Percentiles rank a stretch among this genome's conserved stretches.
Conservation (phyloP, 805 yeast genomes). For the Candida chauliodis region DNA sequence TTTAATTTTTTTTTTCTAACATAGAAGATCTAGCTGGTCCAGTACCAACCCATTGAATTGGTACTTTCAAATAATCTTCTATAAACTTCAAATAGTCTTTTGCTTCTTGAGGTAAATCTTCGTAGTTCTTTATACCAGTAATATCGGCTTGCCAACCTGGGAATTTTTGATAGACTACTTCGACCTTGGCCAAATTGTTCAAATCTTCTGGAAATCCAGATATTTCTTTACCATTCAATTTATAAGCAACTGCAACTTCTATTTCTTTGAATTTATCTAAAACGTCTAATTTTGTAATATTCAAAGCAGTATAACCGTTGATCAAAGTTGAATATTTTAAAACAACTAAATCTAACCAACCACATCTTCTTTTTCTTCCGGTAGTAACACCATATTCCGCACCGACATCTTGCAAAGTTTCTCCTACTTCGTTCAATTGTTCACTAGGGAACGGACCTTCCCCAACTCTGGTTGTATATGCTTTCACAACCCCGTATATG, state of each 20-base stretch:
- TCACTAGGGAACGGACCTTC: slow-evolving; percentile 99
- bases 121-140: slow-evolving; percentile 63
- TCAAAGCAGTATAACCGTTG: slow-evolving; percentile 92
- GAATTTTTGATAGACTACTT: slow-evolving; percentile 84
- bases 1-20: slow-evolving; percentile 52
- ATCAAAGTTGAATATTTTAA: slow-evolving; percentile 85
- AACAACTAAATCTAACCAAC: slow-evolving; percentile 97
- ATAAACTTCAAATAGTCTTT: slow-evolving; percentile 79
- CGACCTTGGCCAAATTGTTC: slow-evolving; percentile 76
- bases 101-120: slow-evolving; percentile 84
- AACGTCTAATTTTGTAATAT: slow-evolving; percentile 94
- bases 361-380: slow-evolving; percentile 98
- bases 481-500: slow-evolving; percentile 94
- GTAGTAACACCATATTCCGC: slow-evolving; percentile 98
- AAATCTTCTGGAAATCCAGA: slow-evolving; percentile 92
- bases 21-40: slow-evolving; percentile 96
- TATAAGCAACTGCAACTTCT: slow-evolving; percentile 82
- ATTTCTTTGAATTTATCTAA: slow-evolving; percentile 87
- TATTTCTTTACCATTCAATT: slow-evolving; percentile 69
- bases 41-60: slow-evolving; percentile 96
- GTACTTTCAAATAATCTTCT: slow-evolving; percentile 79
- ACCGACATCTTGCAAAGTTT: slow-evolving; percentile 83
- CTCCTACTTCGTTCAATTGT: slow-evolving; percentile 85
- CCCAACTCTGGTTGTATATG: slow-evolving; percentile 98
- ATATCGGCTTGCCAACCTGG: slow-evolving; percentile 95